Evolutionary conservation across 164 flowering plant species (phyloP), one percentile per base, ranked within the genome.

Genomic region (Berberis vulgaris): DNA sequence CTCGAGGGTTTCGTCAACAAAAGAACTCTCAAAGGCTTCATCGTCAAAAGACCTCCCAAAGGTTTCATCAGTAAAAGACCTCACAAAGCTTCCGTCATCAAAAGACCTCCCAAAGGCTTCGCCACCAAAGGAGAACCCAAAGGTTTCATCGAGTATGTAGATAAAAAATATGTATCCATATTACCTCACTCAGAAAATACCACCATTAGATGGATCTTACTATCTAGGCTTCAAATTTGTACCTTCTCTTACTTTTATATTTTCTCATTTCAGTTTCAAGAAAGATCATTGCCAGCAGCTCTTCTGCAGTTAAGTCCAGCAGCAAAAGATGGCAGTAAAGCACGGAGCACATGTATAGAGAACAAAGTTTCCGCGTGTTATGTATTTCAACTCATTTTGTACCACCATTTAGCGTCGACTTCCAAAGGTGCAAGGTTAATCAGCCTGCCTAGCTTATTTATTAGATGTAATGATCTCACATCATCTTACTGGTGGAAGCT

Each of bases 81-180:
- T 26, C 26, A 26, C 26, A 26, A 26, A 26, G 26, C 26, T 26
- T 26, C 26, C 26, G 26, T 26, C 26, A 26, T 26, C 26, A 26
- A 26, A 26, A 26, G 26, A 26, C 26, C 26, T 26, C 26, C 26
- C 26, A 26, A 26, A 26, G 26, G 26, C 26, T 26, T 26, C 26
- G 26, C 26, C 26, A 26, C 26, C 26, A 26, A 26, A 26, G 26
- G 26, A 26, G 26, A 26, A 26, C 26, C 26, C 26, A 7, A 73
- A 73, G 59, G 41, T 45, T 42, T 56, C 72, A 39, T 57, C 67
- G 53, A 64, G 77, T 74, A 67, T 5, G 71, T 64, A n/a, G 5
- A 39, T 54, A 26, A 26, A 26, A 26, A 26, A 26, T 26, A 26
- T 26, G 26, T 26, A 26, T 26, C 26, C 26, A 26, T 26, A 26